These are phyloP conservation scores for Achlya hypogyna DNA, from an alignment of 352 stramenopile genomes.

Conservation along the genomic window DNA sequence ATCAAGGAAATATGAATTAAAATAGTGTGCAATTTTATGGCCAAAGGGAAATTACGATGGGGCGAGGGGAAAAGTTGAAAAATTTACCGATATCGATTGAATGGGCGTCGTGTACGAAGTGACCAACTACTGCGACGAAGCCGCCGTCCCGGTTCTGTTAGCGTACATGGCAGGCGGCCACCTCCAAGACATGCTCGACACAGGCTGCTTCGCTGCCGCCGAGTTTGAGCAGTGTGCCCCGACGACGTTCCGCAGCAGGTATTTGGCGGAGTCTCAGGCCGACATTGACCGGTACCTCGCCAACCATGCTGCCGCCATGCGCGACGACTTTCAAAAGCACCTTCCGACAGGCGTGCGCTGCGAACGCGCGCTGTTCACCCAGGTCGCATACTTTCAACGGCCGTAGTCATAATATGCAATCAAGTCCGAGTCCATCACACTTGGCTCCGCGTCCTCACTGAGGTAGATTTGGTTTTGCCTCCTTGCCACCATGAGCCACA, in stretches of 20 bases:
- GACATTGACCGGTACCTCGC: not conserved
- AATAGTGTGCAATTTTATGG: no score
- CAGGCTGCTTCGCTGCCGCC: not conserved
- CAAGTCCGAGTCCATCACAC: not conserved
- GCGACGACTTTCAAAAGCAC: not conserved
- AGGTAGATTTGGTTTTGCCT: not conserved
- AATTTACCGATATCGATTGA: not conserved
- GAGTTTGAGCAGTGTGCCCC: constrained; percentile 1
- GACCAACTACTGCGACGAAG: not conserved
- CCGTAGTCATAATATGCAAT: not conserved
- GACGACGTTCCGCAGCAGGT: not conserved
- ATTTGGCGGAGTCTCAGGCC: not conserved
- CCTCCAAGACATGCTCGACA: not conserved
- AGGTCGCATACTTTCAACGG: not conserved
- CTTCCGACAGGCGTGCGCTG: not conserved
- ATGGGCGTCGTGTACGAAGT: not conserved
- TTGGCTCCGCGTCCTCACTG: not conserved
- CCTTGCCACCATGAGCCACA: not conserved
- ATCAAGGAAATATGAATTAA: no score
- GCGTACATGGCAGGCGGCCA: not conserved
- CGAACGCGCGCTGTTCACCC: not conserved
- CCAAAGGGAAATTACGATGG: no score
- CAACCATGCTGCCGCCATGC: not conserved
- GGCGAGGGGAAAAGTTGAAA: not conserved
- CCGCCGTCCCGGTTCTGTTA: not conserved